Evolutionary conservation across 805 yeast species (phyloP).

Genomic region (Candida ponderosae): DNA sequence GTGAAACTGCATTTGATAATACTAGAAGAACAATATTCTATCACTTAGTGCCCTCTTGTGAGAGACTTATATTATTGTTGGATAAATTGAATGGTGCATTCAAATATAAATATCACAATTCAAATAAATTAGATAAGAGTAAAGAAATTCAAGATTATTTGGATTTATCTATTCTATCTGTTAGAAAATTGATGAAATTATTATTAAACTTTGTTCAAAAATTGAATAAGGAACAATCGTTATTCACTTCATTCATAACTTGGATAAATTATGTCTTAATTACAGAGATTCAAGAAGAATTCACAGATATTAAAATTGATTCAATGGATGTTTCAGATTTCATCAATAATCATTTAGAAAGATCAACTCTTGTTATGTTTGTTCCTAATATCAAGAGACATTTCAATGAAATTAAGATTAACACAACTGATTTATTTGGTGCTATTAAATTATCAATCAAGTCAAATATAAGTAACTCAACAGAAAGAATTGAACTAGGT

Average conservation of each 20-base stretch:
- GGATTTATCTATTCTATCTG: slow-evolving; percentile 6
- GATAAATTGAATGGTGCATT: slow-evolving; percentile 29
- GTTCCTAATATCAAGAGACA: slow-evolving; percentile 15
- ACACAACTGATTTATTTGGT: slow-evolving; percentile 14
- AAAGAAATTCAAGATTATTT: slow-evolving; percentile 2
- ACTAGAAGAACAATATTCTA: slow-evolving; percentile 39
- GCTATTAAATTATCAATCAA: slow-evolving; percentile 8
- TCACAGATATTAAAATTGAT: slow-evolving; percentile 4
- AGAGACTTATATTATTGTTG: slow-evolving; percentile 41
- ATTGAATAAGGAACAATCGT: slow-evolving; percentile 36
- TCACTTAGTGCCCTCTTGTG: slow-evolving; percentile 46
- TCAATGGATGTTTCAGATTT: slow-evolving; percentile 18
- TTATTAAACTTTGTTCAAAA: slow-evolving; percentile 31
- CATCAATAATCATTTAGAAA: slow-evolving; percentile 17
- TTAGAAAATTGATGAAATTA: slow-evolving; percentile 19
- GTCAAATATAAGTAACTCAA: background rate
- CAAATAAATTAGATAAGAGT: background rate
- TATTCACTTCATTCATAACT: slow-evolving; percentile 32
- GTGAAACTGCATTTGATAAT: slow-evolving; percentile 42
- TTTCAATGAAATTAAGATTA: slow-evolving; percentile 15
- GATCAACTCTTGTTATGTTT: slow-evolving; percentile 12
- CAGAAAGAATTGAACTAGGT: slow-evolving; percentile 8
- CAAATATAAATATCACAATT: background rate
- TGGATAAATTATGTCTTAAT: slow-evolving; percentile 29
- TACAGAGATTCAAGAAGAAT: slow-evolving; percentile 21